phyloP scores from a whole-genome alignment of 257 asterid genomes.

The Penstemon barbatus region DNA sequence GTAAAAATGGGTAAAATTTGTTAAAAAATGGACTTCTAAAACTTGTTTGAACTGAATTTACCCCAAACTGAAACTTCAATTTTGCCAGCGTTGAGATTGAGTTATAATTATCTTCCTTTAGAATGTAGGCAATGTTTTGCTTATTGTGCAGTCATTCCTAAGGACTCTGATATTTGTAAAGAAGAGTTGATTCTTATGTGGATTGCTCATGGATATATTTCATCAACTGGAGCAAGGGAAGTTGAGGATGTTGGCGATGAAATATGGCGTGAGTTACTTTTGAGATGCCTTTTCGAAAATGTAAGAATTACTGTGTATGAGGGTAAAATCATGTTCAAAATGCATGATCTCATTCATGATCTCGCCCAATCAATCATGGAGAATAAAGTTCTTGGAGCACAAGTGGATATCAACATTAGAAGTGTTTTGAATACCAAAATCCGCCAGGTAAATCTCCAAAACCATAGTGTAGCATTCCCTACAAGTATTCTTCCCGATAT shows the following conservation, averaged over 20 bases:
- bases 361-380: slow-evolving; percentile 15
- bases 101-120: no score
- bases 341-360: slow-evolving; percentile 32
- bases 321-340: not conserved
- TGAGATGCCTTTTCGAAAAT: slow-evolving; percentile 29
- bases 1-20: no score
- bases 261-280: slow-evolving; percentile 17
- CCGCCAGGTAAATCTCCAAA: slow-evolving; percentile 11
- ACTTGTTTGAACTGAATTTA: no score
- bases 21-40: no score
- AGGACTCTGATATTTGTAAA: slow-evolving; percentile 9
- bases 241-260: slow-evolving; percentile 25
- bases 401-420: not conserved
- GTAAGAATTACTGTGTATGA: no score
- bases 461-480: not conserved
- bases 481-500: not conserved
- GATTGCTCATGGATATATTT: slow-evolving; percentile 24
- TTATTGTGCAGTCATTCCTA: slow-evolving; percentile 26
- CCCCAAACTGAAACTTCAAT: not conserved
- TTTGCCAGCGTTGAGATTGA: slow-evolving; percentile 7
- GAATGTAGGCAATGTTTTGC: slow-evolving; percentile 22
- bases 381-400: slow-evolving; percentile 7
- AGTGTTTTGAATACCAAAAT: slow-evolving; percentile 2
- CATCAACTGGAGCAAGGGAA: slow-evolving; percentile 16
- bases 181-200: slow-evolving; percentile 18